Percentiles rank a stretch among this genome's conserved stretches.
Conservation (phyloP, 169 alveolate genomes). For the Eimeria tenella region DNA sequence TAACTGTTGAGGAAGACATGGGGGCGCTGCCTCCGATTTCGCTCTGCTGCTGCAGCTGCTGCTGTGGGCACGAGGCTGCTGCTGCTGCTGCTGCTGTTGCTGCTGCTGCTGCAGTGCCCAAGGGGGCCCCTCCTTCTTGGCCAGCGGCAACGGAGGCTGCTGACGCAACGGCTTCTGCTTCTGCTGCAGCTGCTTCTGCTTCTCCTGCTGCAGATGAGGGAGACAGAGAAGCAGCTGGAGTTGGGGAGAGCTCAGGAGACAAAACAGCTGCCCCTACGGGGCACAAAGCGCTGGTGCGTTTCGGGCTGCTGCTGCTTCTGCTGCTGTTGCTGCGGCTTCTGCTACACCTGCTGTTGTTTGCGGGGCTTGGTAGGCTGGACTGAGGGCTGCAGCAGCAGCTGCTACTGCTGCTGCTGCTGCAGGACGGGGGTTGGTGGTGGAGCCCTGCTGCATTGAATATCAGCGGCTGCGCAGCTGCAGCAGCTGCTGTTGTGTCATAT, state of each 20-base stretch:
- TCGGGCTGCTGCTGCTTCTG: slow-evolving; percentile 12
- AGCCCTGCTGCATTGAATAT: slow-evolving; percentile 3
- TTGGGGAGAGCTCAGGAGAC: not conserved
- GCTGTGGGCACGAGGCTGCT: not conserved
- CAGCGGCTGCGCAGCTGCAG: not conserved
- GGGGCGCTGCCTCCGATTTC: not conserved
- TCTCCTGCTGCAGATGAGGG: not conserved
- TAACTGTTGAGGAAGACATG: not conserved
- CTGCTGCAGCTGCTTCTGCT: not conserved
- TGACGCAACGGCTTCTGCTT: not conserved
- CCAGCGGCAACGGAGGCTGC: not conserved
- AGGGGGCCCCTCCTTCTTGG: not conserved
- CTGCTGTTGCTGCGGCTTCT: slow-evolving; percentile 36
- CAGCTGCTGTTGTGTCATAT: slow-evolving; percentile 11
- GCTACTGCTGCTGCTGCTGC: slow-evolving; percentile 53
- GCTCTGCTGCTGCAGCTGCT: not conserved
- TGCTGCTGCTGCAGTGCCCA: not conserved
- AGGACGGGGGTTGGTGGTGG: not conserved
- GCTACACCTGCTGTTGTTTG: slow-evolving; percentile 7
- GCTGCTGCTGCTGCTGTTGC: not conserved
- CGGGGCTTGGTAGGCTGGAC: not conserved
- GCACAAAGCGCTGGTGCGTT: not conserved
- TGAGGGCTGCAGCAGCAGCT: not conserved
- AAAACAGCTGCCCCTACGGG: not conserved
- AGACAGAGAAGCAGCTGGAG: not conserved